phyloP scores from a whole-genome alignment of 2,329 filamentous ascomycete genomes.

The Stachybotrys echinatus region DNA sequence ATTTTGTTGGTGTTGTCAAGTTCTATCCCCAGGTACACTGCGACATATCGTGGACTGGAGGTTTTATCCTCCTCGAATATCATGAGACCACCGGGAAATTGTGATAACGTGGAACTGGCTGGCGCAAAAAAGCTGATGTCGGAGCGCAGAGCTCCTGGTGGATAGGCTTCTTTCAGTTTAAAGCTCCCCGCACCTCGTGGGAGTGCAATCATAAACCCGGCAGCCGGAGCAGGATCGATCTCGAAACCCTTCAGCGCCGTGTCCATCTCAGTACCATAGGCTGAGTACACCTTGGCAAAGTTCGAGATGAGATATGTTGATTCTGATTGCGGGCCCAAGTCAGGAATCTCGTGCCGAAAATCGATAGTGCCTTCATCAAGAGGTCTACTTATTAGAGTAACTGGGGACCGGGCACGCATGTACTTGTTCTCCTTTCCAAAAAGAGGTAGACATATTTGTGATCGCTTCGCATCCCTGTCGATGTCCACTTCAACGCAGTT shows the following conservation, averaged over 20 bases:
- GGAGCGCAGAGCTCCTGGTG: background rate
- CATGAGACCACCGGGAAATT: background rate
- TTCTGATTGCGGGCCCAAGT: background rate
- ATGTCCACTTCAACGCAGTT: background rate
- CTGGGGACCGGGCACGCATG: background rate
- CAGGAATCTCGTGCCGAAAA: background rate
- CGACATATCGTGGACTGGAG: background rate
- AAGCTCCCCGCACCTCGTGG: background rate
- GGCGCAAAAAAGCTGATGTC: constrained; percentile 1
- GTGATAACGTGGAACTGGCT: background rate
- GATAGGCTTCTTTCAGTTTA: background rate
- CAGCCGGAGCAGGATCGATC: background rate
- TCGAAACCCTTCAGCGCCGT: background rate
- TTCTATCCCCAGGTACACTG: background rate
- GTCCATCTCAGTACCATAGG: constrained; percentile 1
- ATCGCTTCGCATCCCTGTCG: background rate
- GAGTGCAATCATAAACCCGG: background rate
- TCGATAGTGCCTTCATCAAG: background rate
- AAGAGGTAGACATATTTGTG: background rate
- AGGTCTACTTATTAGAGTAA: background rate
- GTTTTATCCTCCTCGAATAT: background rate
- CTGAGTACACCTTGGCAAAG: background rate
- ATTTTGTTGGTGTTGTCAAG: background rate
- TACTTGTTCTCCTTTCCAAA: constrained; percentile 1
- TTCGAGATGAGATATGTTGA: background rate